Percentiles rank a stretch among this genome's conserved stretches.
Evolutionary conservation across 768 basidiomycete genomes (phyloP).

Genomic region (Termitomyces sp.): DNA sequence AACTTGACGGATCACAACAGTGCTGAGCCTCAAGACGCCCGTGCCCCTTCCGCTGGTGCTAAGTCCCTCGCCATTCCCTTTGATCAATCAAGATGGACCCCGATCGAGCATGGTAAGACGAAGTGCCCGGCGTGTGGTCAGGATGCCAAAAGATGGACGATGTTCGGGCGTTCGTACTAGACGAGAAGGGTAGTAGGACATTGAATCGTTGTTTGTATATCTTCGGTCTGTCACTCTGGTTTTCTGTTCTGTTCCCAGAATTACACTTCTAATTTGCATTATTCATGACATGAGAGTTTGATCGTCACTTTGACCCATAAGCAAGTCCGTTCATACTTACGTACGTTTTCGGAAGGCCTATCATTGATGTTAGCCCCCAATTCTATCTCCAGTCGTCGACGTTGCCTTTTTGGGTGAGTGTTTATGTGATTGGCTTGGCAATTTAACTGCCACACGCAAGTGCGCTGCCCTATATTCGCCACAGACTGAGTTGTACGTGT

Average conservation of each 20-base stretch:
- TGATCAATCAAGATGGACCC: slow-evolving; percentile 78
- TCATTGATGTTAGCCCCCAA: neutral
- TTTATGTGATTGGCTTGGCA: slow-evolving; percentile 8
- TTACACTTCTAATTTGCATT: neutral
- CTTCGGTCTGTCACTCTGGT: slow-evolving; percentile 9
- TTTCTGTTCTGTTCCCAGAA: neutral
- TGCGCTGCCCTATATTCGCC: slow-evolving; percentile 9
- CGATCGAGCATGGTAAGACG: slow-evolving; percentile 79
- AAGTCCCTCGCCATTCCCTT: slow-evolving; percentile 97
- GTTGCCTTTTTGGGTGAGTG: neutral
- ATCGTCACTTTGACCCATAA: slow-evolving; percentile 3
- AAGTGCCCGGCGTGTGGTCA: slow-evolving; percentile 87
- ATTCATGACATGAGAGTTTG: slow-evolving; percentile 9
- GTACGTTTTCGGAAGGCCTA: neutral
- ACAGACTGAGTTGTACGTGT: slow-evolving; percentile 10
- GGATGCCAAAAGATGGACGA: slow-evolving; percentile 91
- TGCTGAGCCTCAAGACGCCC: slow-evolving; percentile 85
- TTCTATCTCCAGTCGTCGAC: neutral
- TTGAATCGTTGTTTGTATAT: slow-evolving; percentile 8
- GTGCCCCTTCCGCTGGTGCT: slow-evolving; percentile 95
- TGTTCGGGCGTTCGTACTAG: slow-evolving; percentile 91
- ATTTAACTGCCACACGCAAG: slow-evolving; percentile 8
- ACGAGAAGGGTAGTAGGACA: slow-evolving; percentile 1
- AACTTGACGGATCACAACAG: slow-evolving; percentile 32
- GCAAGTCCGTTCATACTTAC: neutral